phyloP scores from a whole-genome alignment of 164 flowering plant genomes.

The Magnolia kwangsiensis region DNA sequence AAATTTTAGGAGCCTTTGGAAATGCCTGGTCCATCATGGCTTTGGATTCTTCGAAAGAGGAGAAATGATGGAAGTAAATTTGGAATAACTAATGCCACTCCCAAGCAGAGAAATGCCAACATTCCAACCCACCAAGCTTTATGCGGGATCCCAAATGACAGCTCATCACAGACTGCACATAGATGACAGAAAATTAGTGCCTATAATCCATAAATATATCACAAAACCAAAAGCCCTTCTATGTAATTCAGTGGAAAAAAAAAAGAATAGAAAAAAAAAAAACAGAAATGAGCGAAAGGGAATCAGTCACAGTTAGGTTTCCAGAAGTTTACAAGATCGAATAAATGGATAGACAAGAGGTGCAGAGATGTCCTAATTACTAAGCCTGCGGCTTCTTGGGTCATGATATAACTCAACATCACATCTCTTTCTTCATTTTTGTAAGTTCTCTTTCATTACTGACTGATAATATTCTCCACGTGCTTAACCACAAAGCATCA shows the following conservation, averaged over 20 bases:
- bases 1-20: conserved; percentile 6
- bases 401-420: background rate
- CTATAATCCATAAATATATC: background rate
- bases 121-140: conserved; percentile 76
- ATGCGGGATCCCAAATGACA: conserved; percentile 66
- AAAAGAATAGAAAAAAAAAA: background rate
- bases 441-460: background rate
- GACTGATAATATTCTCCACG: background rate
- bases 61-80: conserved; percentile 55
- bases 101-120: conserved; percentile 60
- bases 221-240: background rate
- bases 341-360: background rate
- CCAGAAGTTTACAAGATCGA: background rate
- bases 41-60: conserved; percentile 27
- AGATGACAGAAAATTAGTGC: background rate
- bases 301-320: background rate
- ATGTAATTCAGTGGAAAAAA: background rate
- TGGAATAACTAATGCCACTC: conserved; percentile 54
- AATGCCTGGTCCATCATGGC: background rate
- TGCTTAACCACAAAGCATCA: background rate
- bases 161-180: conserved; percentile 86
- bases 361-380: background rate
- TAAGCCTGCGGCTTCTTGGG: no score
- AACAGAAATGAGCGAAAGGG: background rate
- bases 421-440: background rate